Evolutionary conservation across 2,329 filamentous ascomycete species (phyloP).

Genomic region (Ustilaginoidea virens): DNA sequence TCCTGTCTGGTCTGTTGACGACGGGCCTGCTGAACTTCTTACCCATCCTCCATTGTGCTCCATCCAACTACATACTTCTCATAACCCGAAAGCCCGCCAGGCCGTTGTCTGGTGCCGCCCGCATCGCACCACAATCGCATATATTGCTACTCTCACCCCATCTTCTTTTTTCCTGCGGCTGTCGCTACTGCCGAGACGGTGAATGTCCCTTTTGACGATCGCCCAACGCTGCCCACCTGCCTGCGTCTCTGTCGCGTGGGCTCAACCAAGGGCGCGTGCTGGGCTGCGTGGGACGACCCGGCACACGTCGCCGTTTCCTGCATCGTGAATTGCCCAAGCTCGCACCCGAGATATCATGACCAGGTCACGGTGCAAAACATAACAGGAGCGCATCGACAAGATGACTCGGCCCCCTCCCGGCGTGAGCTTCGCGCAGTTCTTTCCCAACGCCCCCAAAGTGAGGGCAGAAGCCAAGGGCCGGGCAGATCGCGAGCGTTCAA

Average conservation of each 20-base stretch:
- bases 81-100: no score
- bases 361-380: slow-evolving; percentile 35
- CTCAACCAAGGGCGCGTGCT: slow-evolving; percentile 12
- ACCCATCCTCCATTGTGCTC: slow-evolving; percentile 3
- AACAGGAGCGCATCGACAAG: slow-evolving; percentile 36
- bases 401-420: slow-evolving; percentile 64
- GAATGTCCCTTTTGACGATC: slow-evolving; percentile 3
- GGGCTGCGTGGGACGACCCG: slow-evolving; percentile 4
- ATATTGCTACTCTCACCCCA: background rate
- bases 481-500: slow-evolving; percentile 16
- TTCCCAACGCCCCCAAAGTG: slow-evolving; percentile 59
- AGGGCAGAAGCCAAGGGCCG: slow-evolving; percentile 29
- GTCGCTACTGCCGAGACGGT: slow-evolving; percentile 33
- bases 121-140: slow-evolving; percentile 7
- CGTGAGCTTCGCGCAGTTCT: slow-evolving; percentile 77
- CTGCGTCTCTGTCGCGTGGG: slow-evolving; percentile 24
- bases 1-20: no score
- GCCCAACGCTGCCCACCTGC: slow-evolving; percentile 1
- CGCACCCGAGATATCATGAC: slow-evolving; percentile 37
- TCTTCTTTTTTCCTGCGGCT: background rate
- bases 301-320: slow-evolving; percentile 7
- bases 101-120: slow-evolving; percentile 2
- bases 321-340: slow-evolving; percentile 9
- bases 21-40: slow-evolving; percentile 5
- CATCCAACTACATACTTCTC: no score